Percentiles rank a stretch among this genome's conserved stretches.
phyloP scores from a whole-genome alignment of 495 filamentous ascomycete species.

The Podospora anserina region DNA sequence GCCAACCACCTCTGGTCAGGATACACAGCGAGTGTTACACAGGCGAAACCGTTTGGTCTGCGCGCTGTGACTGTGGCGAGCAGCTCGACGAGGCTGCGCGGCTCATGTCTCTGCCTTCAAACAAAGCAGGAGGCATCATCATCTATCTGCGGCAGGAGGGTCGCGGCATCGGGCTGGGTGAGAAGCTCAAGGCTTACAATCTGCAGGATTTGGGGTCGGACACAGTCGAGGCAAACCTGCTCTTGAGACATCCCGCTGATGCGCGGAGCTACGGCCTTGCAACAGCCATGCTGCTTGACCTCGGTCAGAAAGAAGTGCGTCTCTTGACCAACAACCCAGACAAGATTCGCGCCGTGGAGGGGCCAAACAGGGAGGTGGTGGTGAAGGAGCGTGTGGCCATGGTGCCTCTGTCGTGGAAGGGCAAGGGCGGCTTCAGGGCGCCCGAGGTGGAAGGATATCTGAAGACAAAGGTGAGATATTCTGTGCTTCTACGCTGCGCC shows the following conservation, averaged over 20 bases:
- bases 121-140: conserved; percentile 77
- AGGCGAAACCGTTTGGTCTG: conserved; percentile 96
- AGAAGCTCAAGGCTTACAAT: conserved; percentile 98
- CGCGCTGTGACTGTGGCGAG: conserved; percentile 95
- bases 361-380: conserved; percentile 77
- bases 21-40: conserved; percentile 99
- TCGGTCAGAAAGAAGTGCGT: conserved; percentile 72
- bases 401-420: conserved; percentile 93
- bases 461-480: conserved; percentile 71
- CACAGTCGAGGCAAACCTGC: conserved; percentile 91
- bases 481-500: conserved; percentile 8
- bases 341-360: conserved; percentile 92
- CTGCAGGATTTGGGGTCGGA: conserved; percentile 92
- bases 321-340: conserved; percentile 98
- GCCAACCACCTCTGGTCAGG: conserved; percentile 67
- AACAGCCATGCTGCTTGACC: conserved; percentile 86
- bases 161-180: conserved; percentile 86
- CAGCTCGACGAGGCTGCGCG: conserved; percentile 95
- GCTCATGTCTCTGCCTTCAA: conserved; percentile 76
- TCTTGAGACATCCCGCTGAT: conserved; percentile 90
- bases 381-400: conserved; percentile 91
- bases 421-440: conserved; percentile 76
- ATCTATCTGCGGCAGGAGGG: conserved; percentile 96
- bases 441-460: conserved; percentile 90
- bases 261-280: conserved; percentile 91